These are phyloP conservation scores for Letharia columbiana DNA, from an alignment of 495 filamentous ascomycete species.

Conservation along the genomic window DNA sequence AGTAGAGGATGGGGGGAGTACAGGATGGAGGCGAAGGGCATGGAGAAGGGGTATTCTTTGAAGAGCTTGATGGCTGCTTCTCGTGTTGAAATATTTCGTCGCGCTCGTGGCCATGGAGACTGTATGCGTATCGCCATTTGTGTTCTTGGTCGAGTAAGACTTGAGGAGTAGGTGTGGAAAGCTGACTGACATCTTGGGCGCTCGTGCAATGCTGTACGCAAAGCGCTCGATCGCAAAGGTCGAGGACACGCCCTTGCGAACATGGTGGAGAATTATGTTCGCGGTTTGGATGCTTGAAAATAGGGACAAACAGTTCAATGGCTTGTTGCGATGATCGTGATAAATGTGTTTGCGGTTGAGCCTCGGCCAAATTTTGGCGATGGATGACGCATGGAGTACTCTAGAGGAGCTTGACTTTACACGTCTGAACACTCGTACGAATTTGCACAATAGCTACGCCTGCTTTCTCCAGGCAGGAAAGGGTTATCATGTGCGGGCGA, in stretches of 20 bases:
- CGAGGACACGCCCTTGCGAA: conserved; percentile 14
- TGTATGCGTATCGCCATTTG: no score
- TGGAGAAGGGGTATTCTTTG: conserved; percentile 26
- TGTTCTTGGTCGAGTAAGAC: no score
- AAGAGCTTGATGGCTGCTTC: conserved; percentile 23
- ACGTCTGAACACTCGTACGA: no score
- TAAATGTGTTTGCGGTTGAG: neutral
- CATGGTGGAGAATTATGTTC: neutral
- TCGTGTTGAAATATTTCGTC: conserved; percentile 17
- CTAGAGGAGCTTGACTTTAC: no score
- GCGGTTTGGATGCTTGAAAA: no score
- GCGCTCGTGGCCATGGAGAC: neutral
- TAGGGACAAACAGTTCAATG: neutral
- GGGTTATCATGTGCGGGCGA: conserved; percentile 64
- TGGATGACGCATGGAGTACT: neutral
- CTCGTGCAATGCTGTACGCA: conserved; percentile 6
- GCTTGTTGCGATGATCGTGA: neutral
- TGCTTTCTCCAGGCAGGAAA: neutral
- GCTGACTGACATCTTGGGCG: neutral
- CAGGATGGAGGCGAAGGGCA: conserved; percentile 28
- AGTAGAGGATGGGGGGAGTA: neutral
- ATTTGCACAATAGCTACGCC: neutral
- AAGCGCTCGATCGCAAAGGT: conserved; percentile 1
- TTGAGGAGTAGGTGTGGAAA: neutral
- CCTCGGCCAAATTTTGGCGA: neutral